Percentiles rank a stretch among this genome's conserved stretches.
phyloP scores from a whole-genome alignment of 2,329 filamentous ascomycete species.

The Myriosclerotinia scirpicola region DNA sequence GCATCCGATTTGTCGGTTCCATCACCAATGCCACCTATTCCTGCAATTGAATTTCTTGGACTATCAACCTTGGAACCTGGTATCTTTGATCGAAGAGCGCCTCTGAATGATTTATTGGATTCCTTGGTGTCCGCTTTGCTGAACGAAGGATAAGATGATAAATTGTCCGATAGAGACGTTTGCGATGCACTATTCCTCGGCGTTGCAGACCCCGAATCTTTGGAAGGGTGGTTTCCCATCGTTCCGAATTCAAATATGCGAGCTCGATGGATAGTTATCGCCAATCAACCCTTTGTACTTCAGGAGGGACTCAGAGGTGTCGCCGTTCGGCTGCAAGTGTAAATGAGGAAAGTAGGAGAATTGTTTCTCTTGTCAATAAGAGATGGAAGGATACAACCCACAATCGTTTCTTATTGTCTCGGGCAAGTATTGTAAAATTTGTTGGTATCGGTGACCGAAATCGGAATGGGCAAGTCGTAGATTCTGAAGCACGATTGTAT shows the following conservation, averaged over 20 bases:
- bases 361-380: neutral
- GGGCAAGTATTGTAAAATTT: neutral
- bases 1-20: conserved; percentile 67
- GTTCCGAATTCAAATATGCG: conserved; percentile 18
- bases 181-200: conserved; percentile 37
- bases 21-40: conserved; percentile 55
- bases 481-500: neutral
- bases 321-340: conserved; percentile 8
- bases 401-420: neutral
- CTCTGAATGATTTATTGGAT: conserved; percentile 81
- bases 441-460: neutral
- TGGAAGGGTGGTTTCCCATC: conserved; percentile 77
- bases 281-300: neutral
- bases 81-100: conserved; percentile 79
- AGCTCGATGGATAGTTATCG: neutral
- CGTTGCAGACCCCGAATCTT: conserved; percentile 37
- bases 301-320: neutral
- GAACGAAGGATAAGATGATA: conserved; percentile 89
- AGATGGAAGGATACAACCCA: neutral
- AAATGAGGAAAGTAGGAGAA: neutral
- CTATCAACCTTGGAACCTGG: conserved; percentile 76
- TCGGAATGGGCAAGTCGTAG: neutral
- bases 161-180: conserved; percentile 39
- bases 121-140: conserved; percentile 91
- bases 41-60: conserved; percentile 70